Conservation (phyloP, 495 filamentous ascomycete species). For the Margaritispora aquatica region DNA sequence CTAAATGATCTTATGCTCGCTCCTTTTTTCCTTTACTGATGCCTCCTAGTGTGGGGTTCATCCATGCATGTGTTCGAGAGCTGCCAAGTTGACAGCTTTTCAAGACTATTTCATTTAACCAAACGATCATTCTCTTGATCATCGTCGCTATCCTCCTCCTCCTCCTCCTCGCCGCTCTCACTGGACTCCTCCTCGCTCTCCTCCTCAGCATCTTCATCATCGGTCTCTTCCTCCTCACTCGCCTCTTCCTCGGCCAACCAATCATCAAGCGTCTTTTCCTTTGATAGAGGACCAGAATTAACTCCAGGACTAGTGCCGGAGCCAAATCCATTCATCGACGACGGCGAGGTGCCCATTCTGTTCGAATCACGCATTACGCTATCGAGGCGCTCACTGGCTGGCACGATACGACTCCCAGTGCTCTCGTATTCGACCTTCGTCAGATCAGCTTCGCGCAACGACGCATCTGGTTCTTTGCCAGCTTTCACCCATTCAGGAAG, state of each 20-base stretch:
- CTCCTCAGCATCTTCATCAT: conserved; percentile 32
- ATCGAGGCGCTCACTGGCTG: conserved; percentile 63
- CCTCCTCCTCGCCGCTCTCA: conserved; percentile 33
- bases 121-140: conserved; percentile 43
- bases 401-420: conserved; percentile 33
- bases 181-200: conserved; percentile 34
- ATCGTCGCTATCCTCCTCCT: conserved; percentile 34
- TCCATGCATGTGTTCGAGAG: background rate
- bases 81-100: conserved; percentile 4
- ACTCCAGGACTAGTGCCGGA: background rate
- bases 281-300: background rate
- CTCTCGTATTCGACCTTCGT: conserved; percentile 31
- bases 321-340: conserved; percentile 20
- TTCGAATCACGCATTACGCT: conserved; percentile 30
- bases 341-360: conserved; percentile 12
- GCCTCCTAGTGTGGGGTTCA: conserved; percentile 9
- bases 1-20: conserved; percentile 2
- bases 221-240: conserved; percentile 43
- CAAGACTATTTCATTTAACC: conserved; percentile 24
- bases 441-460: conserved; percentile 51
- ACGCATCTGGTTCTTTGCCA: conserved; percentile 72
- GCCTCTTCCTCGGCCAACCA: conserved; percentile 68
- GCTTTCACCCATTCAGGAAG: conserved; percentile 79
- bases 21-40: background rate
- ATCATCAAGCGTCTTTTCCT: conserved; percentile 73